These are phyloP conservation scores for Ceratobasidium papillatum DNA, from an alignment of 1,284 basidiomycete genomes.

Conservation along the genomic window DNA sequence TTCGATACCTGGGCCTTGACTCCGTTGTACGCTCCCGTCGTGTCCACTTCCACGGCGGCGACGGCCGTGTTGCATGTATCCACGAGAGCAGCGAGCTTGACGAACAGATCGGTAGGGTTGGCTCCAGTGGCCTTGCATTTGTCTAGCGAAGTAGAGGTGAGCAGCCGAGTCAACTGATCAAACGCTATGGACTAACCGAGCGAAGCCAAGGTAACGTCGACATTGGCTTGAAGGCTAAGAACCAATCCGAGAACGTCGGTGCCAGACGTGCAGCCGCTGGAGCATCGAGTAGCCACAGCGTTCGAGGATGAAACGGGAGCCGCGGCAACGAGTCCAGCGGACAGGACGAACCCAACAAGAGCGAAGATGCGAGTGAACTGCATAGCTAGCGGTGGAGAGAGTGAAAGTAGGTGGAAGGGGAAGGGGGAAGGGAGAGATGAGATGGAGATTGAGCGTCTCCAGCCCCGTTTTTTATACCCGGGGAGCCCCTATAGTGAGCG, in stretches of 20 bases:
- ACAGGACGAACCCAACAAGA: conserved; percentile 11
- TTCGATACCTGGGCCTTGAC: conserved; percentile 24
- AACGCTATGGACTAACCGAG: conserved; percentile 4
- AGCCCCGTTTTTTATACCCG: neutral
- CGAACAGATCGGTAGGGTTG: conserved; percentile 10
- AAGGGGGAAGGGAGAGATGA: neutral
- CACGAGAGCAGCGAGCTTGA: conserved; percentile 13
- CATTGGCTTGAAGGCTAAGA: neutral
- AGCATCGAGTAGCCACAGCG: conserved; percentile 14
- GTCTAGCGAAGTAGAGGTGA: neutral
- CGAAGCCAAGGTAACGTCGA: conserved; percentile 1
- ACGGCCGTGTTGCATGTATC: conserved; percentile 7
- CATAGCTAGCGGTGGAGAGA: conserved; percentile 7
- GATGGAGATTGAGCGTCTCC: neutral
- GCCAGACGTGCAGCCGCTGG: conserved; percentile 15
- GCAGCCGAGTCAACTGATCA: neutral
- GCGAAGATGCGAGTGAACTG: conserved; percentile 21
- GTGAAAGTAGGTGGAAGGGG: neutral
- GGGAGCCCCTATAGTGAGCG: neutral
- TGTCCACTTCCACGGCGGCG: neutral
- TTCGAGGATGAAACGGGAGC: neutral
- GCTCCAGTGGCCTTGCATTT: neutral
- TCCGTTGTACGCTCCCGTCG: neutral
- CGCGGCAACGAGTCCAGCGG: neutral
- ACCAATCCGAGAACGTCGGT: neutral